Base-by-base conservation (phyloP, 2,329 filamentous ascomycete genomes). In the Paraphaeosphaeria sporulosa region DNA sequence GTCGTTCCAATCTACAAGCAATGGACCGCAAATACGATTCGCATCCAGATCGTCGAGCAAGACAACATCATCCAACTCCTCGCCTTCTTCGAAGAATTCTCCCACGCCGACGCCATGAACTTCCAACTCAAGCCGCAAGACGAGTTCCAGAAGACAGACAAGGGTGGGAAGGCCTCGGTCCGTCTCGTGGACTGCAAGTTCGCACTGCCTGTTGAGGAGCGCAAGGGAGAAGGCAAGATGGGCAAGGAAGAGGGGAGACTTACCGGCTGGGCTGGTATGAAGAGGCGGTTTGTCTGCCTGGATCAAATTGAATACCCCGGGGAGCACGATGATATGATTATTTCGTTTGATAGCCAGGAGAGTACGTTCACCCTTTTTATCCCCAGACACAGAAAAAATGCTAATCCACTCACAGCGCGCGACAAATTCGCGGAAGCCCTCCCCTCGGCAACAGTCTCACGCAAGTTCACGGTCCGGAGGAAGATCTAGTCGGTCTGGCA, bases 1-100 rank as follows among this genome's bases (percentile, higher is more conserved):
- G 92, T 97, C 13, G 92, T 96, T 17, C 92, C 92, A 0, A 94
- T 97, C 66, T 91, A 96, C 81, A 96, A 97, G 80, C 95, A 95
- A 77, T 96, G 92, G 92, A 93, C 96, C 73, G 91, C 93, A 2
- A 87, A 85, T n/a, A 85, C 85, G 40, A 92, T 92, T 9, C 88
- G 94, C 38, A 83, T 97, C 8, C 93, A 97, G 74, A 84, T 97
- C 40, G 87, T 97, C 38, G 84, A 88, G 65, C 89, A 90, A 65
- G 91, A 93, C 63, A 91, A 88, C 70, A 86, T 90, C 15, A 79
- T 91, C 23, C 92, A 96, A 75, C 81, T 97, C 32, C 80, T 96
- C 23, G 93, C 89, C 3, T 97, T 96, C 79, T 95, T 97, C 75
- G 89, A 93, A 65, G 91, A 94, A 61, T 97, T 96, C 77, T 87